Evolutionary conservation across 2,329 filamentous ascomycete genomes (phyloP).

Genomic region (Botrytis byssoidea): DNA sequence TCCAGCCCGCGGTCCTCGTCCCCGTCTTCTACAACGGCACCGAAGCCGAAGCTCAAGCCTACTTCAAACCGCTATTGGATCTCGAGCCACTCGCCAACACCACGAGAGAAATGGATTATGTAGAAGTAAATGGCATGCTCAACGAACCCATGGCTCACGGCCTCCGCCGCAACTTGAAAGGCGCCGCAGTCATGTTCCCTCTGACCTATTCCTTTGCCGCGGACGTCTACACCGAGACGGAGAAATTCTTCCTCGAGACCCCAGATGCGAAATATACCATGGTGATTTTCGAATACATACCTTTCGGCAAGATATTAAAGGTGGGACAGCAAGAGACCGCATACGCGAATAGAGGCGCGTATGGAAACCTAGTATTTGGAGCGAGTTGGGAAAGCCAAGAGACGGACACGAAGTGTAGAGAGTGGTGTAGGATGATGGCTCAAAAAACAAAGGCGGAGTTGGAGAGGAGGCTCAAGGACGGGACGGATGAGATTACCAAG

Average conservation of each 20-base stretch:
- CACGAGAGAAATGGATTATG: constrained; percentile 38
- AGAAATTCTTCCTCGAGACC: constrained; percentile 33
- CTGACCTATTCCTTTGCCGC: constrained; percentile 20
- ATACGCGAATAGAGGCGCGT: constrained; percentile 36
- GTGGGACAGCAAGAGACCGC: constrained; percentile 31
- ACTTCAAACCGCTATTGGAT: constrained; percentile 37
- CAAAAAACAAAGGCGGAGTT: constrained; percentile 23
- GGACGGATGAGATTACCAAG: constrained; percentile 15
- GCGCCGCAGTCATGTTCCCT: constrained; percentile 18
- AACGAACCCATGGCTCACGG: constrained; percentile 32
- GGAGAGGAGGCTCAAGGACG: constrained; percentile 20
- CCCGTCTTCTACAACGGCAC: constrained; percentile 41
- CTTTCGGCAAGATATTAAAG: constrained; percentile 27
- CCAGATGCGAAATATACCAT: constrained; percentile 30
- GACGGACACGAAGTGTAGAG: constrained; percentile 26
- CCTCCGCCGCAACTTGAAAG: constrained; percentile 21
- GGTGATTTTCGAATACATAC: constrained; percentile 28
- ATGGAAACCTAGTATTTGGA: constrained; percentile 32
- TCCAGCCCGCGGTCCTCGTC: constrained; percentile 18
- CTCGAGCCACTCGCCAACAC: constrained; percentile 36
- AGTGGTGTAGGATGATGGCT: constrained; percentile 29
- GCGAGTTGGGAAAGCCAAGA: constrained; percentile 35
- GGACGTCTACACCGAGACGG: constrained; percentile 35
- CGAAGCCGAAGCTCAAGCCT: constrained; percentile 34
- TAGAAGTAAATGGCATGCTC: constrained; percentile 38